Conservation (phyloP, 306 rosid species). For the Comarum palustre region DNA sequence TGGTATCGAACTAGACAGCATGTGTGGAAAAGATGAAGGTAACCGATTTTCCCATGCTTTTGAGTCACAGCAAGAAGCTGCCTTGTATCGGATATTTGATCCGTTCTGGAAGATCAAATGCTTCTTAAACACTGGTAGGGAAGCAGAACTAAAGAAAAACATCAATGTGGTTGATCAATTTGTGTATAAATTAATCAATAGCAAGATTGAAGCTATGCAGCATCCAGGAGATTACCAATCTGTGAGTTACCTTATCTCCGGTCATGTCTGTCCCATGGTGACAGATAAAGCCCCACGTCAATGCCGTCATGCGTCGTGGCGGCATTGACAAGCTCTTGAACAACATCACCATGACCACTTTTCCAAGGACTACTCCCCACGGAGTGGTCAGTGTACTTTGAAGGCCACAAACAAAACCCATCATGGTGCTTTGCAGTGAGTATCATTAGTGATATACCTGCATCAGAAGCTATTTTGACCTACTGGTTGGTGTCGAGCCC, state of each 20-base stretch:
- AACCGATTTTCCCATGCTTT: conserved; percentile 22
- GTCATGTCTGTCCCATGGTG: conserved; percentile 94
- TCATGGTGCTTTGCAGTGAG: conserved; percentile 96
- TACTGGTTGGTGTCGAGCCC: conserved; percentile 61
- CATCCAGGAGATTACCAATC: not conserved
- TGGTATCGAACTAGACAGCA: conserved; percentile 20
- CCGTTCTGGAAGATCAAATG: conserved; percentile 19
- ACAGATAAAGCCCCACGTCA: conserved; percentile 77
- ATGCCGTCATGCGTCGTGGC: conserved; percentile 45
- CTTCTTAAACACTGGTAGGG: conserved; percentile 25
- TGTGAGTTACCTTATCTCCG: conserved; percentile 43
- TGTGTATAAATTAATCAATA: conserved; percentile 10
- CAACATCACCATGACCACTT: conserved; percentile 72
- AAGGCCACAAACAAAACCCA: conserved; percentile 96
- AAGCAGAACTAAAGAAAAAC: conserved; percentile 16
- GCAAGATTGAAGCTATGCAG: conserved; percentile 13
- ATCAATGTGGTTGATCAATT: conserved; percentile 9
- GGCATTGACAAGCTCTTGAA: conserved; percentile 54
- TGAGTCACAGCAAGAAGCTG: not conserved
- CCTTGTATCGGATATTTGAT: conserved; percentile 1
- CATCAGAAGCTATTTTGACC: conserved; percentile 57
- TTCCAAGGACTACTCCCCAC: conserved; percentile 64
- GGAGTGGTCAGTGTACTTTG: conserved; percentile 78
- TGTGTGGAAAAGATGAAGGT: conserved; percentile 16
- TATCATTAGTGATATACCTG: conserved; percentile 71